Evolutionary conservation across 345 rosid species (phyloP), one percentile per base, ranked within the genome.

Genomic region (Eucalyptus sp.): DNA sequence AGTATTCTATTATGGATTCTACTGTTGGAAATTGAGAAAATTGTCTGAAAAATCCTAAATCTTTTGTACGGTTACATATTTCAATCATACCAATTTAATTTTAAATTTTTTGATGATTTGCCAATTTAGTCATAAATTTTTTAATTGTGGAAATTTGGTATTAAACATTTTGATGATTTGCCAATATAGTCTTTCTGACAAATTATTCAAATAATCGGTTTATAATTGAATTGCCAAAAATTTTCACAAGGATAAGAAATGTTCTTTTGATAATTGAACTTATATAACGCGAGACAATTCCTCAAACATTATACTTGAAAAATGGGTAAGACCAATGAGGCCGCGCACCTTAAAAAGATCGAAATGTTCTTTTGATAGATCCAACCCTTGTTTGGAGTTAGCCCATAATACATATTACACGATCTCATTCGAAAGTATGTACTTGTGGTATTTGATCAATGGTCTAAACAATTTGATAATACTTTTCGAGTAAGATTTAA

Each of bases 201-300:
- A 52, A 52, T 52, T 52, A 20, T 52, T 18, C 10, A 52, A 52
- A 52, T 52, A 20, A 52, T 52, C 0, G 7, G 0, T 52, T 52
- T 52, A 3, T 52, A 2, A 52, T 0, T 7, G 0, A 52, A 52
- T 18, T 52, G 10, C 1, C 10, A 52, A 52, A 1, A 0, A 0
- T 1, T 52, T 18, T 18, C 0, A 52, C 2, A 0, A 3, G 2
- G 0, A 81, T 81, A 62, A 29, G 14, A 29, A 62, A 37, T 37
- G 41, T 37, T 37, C 41, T 37, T 60, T 6, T 60, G 1, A 60
- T 27, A 27, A 60, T 60, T 27, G 66, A 60, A 60, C 14, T 62
- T 7, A 62, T 29, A 62, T 62, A n/a, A 64, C 14, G 37, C 0
- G 3, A 64, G 71, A 64, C 33, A n/a, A n/a, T 64, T 64, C 71